Evolutionary conservation across 768 basidiomycete genomes (phyloP).

Genomic region (Phlegmacium glaucopus): DNA sequence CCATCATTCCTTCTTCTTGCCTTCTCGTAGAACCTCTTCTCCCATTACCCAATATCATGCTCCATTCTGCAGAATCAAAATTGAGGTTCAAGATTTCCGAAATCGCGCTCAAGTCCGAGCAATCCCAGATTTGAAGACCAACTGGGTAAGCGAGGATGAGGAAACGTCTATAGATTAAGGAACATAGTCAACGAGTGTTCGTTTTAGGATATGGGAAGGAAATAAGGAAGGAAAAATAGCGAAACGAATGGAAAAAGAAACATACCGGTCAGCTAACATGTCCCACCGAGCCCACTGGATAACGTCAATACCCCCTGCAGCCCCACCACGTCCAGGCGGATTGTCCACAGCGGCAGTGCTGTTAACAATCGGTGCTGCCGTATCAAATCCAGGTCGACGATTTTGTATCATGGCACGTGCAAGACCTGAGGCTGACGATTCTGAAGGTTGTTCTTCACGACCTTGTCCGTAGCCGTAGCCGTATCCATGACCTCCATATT

Average conservation of each 20-base stretch:
- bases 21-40: background rate
- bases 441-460: background rate
- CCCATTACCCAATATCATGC: background rate
- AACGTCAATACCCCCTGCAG: constrained; percentile 20
- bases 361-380: no score
- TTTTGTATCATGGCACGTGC: background rate
- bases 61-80: constrained; percentile 14
- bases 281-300: constrained; percentile 49
- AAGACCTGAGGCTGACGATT: background rate
- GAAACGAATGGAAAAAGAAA: background rate
- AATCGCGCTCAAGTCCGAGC: constrained; percentile 41
- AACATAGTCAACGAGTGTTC: no score
- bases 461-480: constrained; percentile 4
- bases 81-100: constrained; percentile 51
- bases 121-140: constrained; percentile 61
- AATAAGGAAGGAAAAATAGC: no score
- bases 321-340: background rate
- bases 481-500: constrained; percentile 6
- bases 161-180: no score
- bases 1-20: background rate
- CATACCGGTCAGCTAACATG: constrained; percentile 17
- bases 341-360: no score
- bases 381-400: background rate
- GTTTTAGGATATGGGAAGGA: no score
- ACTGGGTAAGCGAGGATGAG: constrained; percentile 51